A percentile compares a stretch with the other conserved stretches of the same genome.
Evolutionary conservation across 148 eudicot species (phyloP).

Genomic region (Mesembryanthemum crystallinum): DNA sequence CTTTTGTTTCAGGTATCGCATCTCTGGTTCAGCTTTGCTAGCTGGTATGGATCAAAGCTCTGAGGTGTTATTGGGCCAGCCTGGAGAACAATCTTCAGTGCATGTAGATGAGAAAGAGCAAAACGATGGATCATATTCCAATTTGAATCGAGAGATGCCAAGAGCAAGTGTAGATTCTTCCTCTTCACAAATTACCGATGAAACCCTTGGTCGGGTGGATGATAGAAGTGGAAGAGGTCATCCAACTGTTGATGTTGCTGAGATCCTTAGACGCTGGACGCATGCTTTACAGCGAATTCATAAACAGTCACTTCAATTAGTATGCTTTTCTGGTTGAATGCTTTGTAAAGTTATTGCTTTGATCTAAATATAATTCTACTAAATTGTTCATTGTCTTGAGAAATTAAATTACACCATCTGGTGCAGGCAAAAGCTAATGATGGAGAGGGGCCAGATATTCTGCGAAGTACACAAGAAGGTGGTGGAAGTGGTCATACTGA

Average conservation of each 20-base stretch:
- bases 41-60: slow-evolving; percentile 97
- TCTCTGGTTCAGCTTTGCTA: slow-evolving; percentile 91
- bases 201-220: slow-evolving; percentile 52
- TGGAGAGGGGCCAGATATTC: slow-evolving; percentile 96
- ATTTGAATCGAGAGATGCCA: slow-evolving; percentile 38
- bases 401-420: slow-evolving; percentile 8
- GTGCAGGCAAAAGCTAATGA: slow-evolving; percentile 86
- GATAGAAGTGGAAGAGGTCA: slow-evolving; percentile 75
- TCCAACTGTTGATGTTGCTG: slow-evolving; percentile 92
- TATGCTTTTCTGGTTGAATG: slow-evolving; percentile 25
- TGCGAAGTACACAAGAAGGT: slow-evolving; percentile 70
- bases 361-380: not conserved
- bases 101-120: slow-evolving; percentile 50
- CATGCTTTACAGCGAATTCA: slow-evolving; percentile 96
- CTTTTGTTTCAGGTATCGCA: slow-evolving; percentile 69
- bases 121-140: slow-evolving; percentile 46
- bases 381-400: not conserved
- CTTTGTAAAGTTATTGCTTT: not conserved
- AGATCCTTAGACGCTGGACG: slow-evolving; percentile 94
- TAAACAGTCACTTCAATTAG: slow-evolving; percentile 94
- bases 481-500: slow-evolving; percentile 79
- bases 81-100: slow-evolving; percentile 43
- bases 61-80: slow-evolving; percentile 40
- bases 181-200: slow-evolving; percentile 47
- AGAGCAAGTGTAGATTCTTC: slow-evolving; percentile 47